phyloP scores from a whole-genome alignment of 2,329 filamentous ascomycete genomes.

The Penicillium sp. region DNA sequence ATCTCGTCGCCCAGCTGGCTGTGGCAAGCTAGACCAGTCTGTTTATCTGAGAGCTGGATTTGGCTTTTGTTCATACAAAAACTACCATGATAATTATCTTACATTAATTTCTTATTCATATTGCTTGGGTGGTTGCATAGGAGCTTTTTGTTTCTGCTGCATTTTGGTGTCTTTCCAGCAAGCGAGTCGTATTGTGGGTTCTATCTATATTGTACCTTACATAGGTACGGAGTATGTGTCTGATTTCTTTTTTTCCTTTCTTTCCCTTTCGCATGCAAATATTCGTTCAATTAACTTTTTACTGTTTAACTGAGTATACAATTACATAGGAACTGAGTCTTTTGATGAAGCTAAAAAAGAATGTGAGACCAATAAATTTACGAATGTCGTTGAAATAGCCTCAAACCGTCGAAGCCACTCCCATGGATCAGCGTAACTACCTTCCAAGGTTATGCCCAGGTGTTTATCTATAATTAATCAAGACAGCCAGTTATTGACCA shows the following conservation, averaged over 20 bases:
- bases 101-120: constrained; percentile 12
- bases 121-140: constrained; percentile 15
- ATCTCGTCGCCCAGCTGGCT: constrained; percentile 88
- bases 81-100: constrained; percentile 13
- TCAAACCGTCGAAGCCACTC: not conserved
- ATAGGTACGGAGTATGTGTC: constrained; percentile 9
- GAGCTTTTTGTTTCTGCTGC: constrained; percentile 12
- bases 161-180: constrained; percentile 19
- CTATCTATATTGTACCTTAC: constrained; percentile 8
- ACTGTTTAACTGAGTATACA: not conserved
- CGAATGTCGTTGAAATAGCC: not conserved
- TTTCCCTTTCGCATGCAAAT: constrained; percentile 1
- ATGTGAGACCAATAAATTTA: not conserved
- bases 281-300: not conserved
- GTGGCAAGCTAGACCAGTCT: constrained; percentile 61
- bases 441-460: no score
- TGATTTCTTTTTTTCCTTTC: not conserved
- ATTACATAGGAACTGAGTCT: not conserved
- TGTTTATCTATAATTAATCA: not conserved
- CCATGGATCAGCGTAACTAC: not conserved
- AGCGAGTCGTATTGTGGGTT: constrained; percentile 16
- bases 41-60: not conserved
- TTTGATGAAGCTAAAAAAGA: not conserved
- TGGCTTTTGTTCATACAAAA: constrained; percentile 2
- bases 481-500: not conserved